Conservation (phyloP, 2,329 filamentous ascomycete species). For the Talaromyces pinophilus region DNA sequence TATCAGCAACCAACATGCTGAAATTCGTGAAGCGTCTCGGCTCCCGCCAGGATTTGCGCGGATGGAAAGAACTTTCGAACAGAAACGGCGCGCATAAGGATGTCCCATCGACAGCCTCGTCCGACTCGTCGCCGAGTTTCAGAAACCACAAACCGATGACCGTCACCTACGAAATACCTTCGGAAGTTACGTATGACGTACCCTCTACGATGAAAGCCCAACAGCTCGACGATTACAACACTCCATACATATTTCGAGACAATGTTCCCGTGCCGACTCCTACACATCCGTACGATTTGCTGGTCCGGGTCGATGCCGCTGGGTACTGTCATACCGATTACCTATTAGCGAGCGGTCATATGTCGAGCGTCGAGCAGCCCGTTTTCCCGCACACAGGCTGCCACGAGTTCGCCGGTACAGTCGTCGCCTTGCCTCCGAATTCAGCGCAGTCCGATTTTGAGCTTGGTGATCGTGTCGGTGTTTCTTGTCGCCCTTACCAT, state of each 20-base stretch:
- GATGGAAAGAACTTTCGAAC: constrained; percentile 31
- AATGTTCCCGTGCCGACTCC: constrained; percentile 39
- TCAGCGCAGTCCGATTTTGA: constrained; percentile 21
- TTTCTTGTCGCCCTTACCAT: constrained; percentile 21
- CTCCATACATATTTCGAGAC: constrained; percentile 28
- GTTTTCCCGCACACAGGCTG: constrained; percentile 48
- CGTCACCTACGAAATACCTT: constrained; percentile 19
- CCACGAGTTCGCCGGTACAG: constrained; percentile 52
- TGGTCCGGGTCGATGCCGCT: constrained; percentile 50
- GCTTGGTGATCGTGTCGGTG: constrained; percentile 22
- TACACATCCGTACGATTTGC: constrained; percentile 46
- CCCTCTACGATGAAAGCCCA: constrained; percentile 31
- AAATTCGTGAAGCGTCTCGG: constrained; percentile 37
- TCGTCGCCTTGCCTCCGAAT: constrained; percentile 35
- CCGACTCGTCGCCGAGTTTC: constrained; percentile 51
- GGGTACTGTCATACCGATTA: constrained; percentile 52
- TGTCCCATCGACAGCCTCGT: constrained; percentile 60
- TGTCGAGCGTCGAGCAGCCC: constrained; percentile 36
- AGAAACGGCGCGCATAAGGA: constrained; percentile 53
- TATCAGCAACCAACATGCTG: background rate
- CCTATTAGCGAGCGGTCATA: constrained; percentile 40
- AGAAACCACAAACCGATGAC: background rate
- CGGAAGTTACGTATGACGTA: constrained; percentile 10
- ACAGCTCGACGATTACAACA: constrained; percentile 30
- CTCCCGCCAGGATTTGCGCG: constrained; percentile 19